A percentile compares a stretch with the other conserved stretches of the same genome.
phyloP scores from a whole-genome alignment of 768 basidiomycete species.

The Tricholoma sp. region DNA sequence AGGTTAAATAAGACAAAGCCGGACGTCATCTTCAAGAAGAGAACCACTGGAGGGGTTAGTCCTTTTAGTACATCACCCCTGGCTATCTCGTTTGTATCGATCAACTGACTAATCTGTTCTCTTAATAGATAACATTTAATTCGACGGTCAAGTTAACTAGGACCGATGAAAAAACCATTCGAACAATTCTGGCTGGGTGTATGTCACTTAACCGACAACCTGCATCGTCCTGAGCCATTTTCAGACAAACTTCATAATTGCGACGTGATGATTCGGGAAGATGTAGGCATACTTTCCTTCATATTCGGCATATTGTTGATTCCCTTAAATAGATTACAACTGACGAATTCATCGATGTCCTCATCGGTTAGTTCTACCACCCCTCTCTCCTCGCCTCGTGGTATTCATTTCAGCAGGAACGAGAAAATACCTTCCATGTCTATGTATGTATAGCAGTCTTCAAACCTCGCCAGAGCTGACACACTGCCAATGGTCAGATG shows the following conservation, averaged over 20 bases:
- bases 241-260: conserved; percentile 88
- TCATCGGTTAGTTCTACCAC: conserved; percentile 58
- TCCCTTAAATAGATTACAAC: conserved; percentile 66
- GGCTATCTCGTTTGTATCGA: conserved; percentile 41
- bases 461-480: neutral
- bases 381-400: neutral
- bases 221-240: neutral
- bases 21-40: conserved; percentile 93
- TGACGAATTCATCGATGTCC: conserved; percentile 97
- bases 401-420: conserved; percentile 48
- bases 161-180: conserved; percentile 93
- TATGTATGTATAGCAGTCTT: conserved; percentile 51
- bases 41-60: conserved; percentile 86
- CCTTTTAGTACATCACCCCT: conserved; percentile 3
- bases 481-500: conserved; percentile 41
- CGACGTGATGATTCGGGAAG: conserved; percentile 98
- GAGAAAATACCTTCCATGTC: conserved; percentile 91
- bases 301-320: conserved; percentile 3
- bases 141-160: conserved; percentile 90
- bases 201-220: conserved; percentile 18
- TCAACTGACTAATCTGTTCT: conserved; percentile 3
- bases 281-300: conserved; percentile 46
- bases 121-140: conserved; percentile 77
- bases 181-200: conserved; percentile 89
- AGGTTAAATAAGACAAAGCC: conserved; percentile 86